Evolutionary conservation across 2,329 filamentous ascomycete species (phyloP).

Genomic region (Pestalotiopsis sp.): DNA sequence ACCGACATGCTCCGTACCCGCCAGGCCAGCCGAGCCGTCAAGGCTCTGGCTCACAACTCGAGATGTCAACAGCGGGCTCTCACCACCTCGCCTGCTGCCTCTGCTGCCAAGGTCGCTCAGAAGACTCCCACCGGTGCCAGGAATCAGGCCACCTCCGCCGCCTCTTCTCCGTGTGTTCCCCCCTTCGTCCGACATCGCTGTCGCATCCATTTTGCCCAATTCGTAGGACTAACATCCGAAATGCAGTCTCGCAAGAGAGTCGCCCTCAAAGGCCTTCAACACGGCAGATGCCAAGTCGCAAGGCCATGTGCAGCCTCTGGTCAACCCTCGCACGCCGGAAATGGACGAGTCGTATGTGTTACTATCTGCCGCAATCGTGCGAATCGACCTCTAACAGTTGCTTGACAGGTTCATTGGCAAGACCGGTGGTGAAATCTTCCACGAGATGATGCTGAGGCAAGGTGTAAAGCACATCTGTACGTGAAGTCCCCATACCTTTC

Average conservation of each 20-base stretch:
- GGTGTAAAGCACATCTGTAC: constrained; percentile 91
- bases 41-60: constrained; percentile 40
- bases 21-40: constrained; percentile 47
- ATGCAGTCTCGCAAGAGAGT: constrained; percentile 54
- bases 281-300: constrained; percentile 40
- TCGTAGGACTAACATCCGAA: constrained; percentile 1
- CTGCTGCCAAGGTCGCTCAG: constrained; percentile 36
- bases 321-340: constrained; percentile 58
- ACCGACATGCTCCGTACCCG: constrained; percentile 52
- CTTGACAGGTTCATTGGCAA: constrained; percentile 79
- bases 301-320: constrained; percentile 69
- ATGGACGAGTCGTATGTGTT: constrained; percentile 72
- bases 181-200: constrained; percentile 22
- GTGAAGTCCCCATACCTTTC: constrained; percentile 36
- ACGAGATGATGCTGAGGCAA: constrained; percentile 97
- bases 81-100: constrained; percentile 37
- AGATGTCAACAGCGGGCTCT: constrained; percentile 37
- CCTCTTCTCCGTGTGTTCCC: constrained; percentile 45
- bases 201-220: constrained; percentile 9
- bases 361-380: too few species aligned
- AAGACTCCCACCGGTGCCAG: constrained; percentile 43
- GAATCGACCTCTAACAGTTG: not conserved
- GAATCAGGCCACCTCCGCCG: constrained; percentile 50
- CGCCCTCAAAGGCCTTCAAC: constrained; percentile 65
- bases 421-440: constrained; percentile 94